Percentiles rank a stretch among this genome's conserved stretches.
Conservation (phyloP, 1,139 yeast species). For the Wickerhamiella infanticola region DNA sequence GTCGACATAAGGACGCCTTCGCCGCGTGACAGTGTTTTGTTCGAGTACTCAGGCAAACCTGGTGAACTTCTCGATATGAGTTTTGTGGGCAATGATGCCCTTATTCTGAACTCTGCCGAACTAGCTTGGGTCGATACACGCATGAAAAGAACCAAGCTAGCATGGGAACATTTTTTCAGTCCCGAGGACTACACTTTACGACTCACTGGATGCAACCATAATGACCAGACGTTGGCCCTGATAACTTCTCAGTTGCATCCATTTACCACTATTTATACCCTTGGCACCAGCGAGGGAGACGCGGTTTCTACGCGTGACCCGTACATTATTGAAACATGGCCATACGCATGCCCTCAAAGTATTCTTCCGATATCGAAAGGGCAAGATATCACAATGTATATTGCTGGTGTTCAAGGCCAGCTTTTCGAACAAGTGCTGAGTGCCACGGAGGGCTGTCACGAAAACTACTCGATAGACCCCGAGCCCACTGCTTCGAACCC, state of each 20-base stretch:
- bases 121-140: constrained; percentile 19
- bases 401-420: constrained; percentile 15
- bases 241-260: constrained; percentile 28
- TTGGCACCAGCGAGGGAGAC: constrained; percentile 21
- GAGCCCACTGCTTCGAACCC: too few species aligned
- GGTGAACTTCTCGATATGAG: constrained; percentile 5
- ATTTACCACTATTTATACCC: background rate
- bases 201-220: constrained; percentile 24
- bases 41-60: constrained; percentile 8
- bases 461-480: too few species aligned
- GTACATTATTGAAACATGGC: constrained; percentile 15
- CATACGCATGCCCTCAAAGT: constrained; percentile 12
- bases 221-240: constrained; percentile 23
- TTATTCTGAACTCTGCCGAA: constrained; percentile 17
- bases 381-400: constrained; percentile 5
- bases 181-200: constrained; percentile 41
- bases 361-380: constrained; percentile 5
- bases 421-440: constrained; percentile 13
- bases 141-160: constrained; percentile 29
- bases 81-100: constrained; percentile 13
- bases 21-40: background rate
- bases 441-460: too few species aligned
- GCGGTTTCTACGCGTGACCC: constrained; percentile 34
- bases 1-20: constrained; percentile 3
- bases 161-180: constrained; percentile 56